Conservation (phyloP, 2,329 filamentous ascomycete species). For the Ceratocystiopsis sp. region DNA sequence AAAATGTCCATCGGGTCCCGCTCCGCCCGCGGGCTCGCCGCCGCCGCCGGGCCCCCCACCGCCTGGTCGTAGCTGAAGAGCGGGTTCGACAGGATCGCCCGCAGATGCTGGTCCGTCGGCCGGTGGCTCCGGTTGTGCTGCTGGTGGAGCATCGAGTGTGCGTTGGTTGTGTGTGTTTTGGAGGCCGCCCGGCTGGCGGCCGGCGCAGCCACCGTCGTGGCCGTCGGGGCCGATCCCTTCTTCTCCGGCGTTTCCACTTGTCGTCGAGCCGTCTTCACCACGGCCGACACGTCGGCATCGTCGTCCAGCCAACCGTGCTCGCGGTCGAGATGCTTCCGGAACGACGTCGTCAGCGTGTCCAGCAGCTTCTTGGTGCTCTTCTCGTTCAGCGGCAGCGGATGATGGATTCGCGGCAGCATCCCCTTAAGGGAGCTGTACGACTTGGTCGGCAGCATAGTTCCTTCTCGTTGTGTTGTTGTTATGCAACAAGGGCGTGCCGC, state of each 20-base stretch:
- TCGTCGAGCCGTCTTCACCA: neutral
- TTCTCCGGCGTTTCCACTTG: too few species aligned
- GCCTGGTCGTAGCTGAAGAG: slow-evolving; percentile 28
- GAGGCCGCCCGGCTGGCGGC: neutral
- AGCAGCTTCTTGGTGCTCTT: slow-evolving; percentile 37
- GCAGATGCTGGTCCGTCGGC: slow-evolving; percentile 33
- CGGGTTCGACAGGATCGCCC: slow-evolving; percentile 38
- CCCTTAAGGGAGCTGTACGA: slow-evolving; percentile 22
- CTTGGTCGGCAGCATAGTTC: slow-evolving; percentile 20
- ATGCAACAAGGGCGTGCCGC: too few species aligned
- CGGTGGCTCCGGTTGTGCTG: slow-evolving; percentile 10
- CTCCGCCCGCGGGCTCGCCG: slow-evolving; percentile 10
- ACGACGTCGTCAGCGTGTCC: slow-evolving; percentile 37
- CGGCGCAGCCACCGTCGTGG: too few species aligned
- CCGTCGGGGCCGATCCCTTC: neutral
- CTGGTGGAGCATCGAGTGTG: neutral
- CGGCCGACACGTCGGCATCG: slow-evolving; percentile 6
- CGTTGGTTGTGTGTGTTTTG: neutral
- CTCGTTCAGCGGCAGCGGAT: slow-evolving; percentile 31
- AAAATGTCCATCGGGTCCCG: slow-evolving; percentile 37
- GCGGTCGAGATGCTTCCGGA: slow-evolving; percentile 38
- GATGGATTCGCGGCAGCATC: slow-evolving; percentile 29
- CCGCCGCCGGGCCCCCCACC: slow-evolving; percentile 13
- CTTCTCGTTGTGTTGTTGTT: neutral
- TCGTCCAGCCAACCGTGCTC: slow-evolving; percentile 32